These are phyloP conservation scores for Hymenotorrendiella dingleyae DNA, from an alignment of 2,329 filamentous ascomycete species.

Conservation along the genomic window DNA sequence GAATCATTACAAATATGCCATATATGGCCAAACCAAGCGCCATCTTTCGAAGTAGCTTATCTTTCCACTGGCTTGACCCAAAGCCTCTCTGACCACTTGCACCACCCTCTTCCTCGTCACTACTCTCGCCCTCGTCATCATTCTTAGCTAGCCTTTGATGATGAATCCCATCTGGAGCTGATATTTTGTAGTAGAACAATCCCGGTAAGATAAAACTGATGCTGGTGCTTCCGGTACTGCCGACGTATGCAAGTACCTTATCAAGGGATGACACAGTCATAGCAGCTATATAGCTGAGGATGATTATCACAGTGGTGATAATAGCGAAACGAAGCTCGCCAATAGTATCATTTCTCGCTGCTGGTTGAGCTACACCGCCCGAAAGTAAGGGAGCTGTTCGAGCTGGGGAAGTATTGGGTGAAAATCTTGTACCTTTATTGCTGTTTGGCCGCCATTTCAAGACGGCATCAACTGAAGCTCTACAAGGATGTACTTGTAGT, in stretches of 20 bases:
- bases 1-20: conserved; percentile 80
- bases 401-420: conserved; percentile 31
- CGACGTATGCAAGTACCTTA: conserved; percentile 89
- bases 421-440: conserved; percentile 31
- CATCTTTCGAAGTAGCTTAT: conserved; percentile 61
- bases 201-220: conserved; percentile 97
- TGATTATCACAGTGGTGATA: conserved; percentile 80
- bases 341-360: conserved; percentile 56
- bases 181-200: conserved; percentile 98
- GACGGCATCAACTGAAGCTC: conserved; percentile 93
- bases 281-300: conserved; percentile 78
- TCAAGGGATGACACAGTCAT: conserved; percentile 88
- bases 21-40: conserved; percentile 76
- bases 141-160: conserved; percentile 87
- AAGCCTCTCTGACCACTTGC: conserved; percentile 25
- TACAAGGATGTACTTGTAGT: conserved; percentile 90
- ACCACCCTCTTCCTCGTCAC: conserved; percentile 44
- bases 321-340: conserved; percentile 82
- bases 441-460: conserved; percentile 75
- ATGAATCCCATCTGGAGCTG: conserved; percentile 76
- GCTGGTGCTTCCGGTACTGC: conserved; percentile 86
- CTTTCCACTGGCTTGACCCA: conserved; percentile 33
- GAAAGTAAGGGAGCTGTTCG: conserved; percentile 36
- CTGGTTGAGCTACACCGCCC: conserved; percentile 40
- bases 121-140: conserved; percentile 71